These are phyloP conservation scores for Cryptococcus neoformans DNA, from an alignment of 1,284 basidiomycete genomes.

Conservation along the genomic window DNA sequence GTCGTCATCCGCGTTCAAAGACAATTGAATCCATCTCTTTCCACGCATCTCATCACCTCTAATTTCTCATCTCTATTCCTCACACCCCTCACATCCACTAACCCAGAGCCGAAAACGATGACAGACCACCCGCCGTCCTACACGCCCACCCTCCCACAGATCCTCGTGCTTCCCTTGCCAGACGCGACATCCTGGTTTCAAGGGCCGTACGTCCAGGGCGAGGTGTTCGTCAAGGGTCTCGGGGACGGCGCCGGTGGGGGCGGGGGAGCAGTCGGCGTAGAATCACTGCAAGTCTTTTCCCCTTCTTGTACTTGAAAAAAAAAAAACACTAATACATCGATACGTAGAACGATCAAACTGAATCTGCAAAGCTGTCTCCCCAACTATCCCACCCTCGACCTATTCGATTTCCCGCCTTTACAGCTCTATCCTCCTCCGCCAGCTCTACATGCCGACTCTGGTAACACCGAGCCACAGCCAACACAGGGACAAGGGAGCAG, in stretches of 20 bases:
- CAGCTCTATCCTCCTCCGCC: constrained; percentile 27
- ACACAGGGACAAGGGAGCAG: background rate
- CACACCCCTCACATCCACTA: too few relatives aligned
- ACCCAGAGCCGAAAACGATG: background rate
- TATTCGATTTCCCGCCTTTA: constrained; percentile 19
- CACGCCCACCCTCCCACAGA: constrained; percentile 40
- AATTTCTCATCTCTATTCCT: too few relatives aligned
- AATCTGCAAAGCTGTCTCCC: constrained; percentile 28
- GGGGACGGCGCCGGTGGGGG: constrained; percentile 15
- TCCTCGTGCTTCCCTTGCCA: constrained; percentile 41
- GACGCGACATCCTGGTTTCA: constrained; percentile 45
- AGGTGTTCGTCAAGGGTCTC: constrained; percentile 45
- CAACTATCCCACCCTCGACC: constrained; percentile 18
- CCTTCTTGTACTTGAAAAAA: background rate
- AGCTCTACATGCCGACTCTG: constrained; percentile 1
- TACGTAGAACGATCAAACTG: constrained; percentile 26
- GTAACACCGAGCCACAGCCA: constrained; percentile 7
- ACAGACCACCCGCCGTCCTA: constrained; percentile 34
- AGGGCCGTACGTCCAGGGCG: constrained; percentile 42
- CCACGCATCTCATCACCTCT: too few relatives aligned
- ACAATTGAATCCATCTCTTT: too few relatives aligned
- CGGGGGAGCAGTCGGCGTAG: constrained; percentile 20
- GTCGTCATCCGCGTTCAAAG: too few relatives aligned
- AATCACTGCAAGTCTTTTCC: constrained; percentile 28
- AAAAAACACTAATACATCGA: background rate